phyloP scores from a whole-genome alignment of 768 basidiomycete species.

The Wakefieldia striispora region DNA sequence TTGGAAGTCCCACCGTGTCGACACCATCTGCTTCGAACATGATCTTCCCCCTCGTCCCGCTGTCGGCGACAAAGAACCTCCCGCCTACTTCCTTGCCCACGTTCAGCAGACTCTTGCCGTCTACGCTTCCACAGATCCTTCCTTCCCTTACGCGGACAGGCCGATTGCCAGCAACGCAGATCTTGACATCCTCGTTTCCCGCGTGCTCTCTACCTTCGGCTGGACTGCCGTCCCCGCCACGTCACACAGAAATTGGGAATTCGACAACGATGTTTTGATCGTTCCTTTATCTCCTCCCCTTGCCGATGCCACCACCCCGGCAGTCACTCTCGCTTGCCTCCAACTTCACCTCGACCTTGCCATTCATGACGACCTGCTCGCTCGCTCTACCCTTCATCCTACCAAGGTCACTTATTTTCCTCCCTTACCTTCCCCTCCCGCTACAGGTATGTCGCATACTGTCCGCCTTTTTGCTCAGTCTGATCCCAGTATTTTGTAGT shows the following conservation, averaged over 20 bases:
- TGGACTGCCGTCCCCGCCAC: conserved; percentile 31
- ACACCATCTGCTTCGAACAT: conserved; percentile 12
- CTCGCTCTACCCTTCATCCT: conserved; percentile 24
- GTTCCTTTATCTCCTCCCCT: conserved; percentile 13
- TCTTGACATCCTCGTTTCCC: conserved; percentile 45
- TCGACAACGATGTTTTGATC: conserved; percentile 27
- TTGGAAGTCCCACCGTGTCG: conserved; percentile 2
- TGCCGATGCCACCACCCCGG: not conserved
- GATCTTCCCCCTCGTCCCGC: conserved; percentile 33
- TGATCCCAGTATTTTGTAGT: conserved; percentile 9
- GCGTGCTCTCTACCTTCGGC: conserved; percentile 41
- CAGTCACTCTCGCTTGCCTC: conserved; percentile 17
- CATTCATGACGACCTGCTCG: conserved; percentile 22
- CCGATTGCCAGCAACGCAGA: conserved; percentile 18
- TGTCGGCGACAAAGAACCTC: conserved; percentile 29
- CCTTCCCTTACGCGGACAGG: conserved; percentile 26
- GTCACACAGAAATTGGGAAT: conserved; percentile 26
- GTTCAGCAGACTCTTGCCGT: conserved; percentile 46
- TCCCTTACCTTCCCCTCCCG: conserved; percentile 10
- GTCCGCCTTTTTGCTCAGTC: not conserved
- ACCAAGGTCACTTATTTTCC: conserved; percentile 27
- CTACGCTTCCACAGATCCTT: conserved; percentile 42
- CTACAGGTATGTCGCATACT: conserved; percentile 15
- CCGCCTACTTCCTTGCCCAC: conserved; percentile 33
- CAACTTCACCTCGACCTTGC: conserved; percentile 28